These are phyloP conservation scores for Trametes cinnabarina DNA, from an alignment of 768 basidiomycete genomes.

Conservation along the genomic window DNA sequence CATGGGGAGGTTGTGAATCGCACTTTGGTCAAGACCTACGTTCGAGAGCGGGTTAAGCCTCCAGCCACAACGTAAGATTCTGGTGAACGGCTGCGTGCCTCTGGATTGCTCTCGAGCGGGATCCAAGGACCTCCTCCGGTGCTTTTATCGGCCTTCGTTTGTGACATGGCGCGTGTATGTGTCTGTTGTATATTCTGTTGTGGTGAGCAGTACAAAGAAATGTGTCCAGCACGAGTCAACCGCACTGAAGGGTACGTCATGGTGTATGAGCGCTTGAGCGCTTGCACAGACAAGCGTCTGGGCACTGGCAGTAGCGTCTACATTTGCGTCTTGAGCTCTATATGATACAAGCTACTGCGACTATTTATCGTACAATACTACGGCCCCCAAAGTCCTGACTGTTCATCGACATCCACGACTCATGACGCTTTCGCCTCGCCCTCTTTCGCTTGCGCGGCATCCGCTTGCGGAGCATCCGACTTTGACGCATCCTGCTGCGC, in stretches of 20 bases:
- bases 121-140: conserved; percentile 49
- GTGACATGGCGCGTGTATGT: conserved; percentile 9
- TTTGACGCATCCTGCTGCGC: conserved; percentile 2
- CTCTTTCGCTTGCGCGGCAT: background rate
- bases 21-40: conserved; percentile 37
- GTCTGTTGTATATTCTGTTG: too few species aligned
- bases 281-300: too few species aligned
- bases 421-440: conserved; percentile 3
- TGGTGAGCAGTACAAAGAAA: too few species aligned
- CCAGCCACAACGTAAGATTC: background rate
- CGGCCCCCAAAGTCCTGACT: background rate
- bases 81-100: conserved; percentile 33
- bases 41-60: background rate
- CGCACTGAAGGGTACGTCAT: conserved; percentile 64
- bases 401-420: background rate
- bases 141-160: background rate
- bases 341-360: conserved; percentile 5
- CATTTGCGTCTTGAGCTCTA: background rate
- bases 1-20: too few species aligned
- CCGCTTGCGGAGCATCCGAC: background rate
- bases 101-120: conserved; percentile 76
- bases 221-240: conserved; percentile 55
- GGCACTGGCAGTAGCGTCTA: background rate
- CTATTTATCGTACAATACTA: conserved; percentile 10
- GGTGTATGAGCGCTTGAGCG: conserved; percentile 50